Base-by-base conservation (phyloP, 2,329 filamentous ascomycete species). In the Diplodia corticola region DNA sequence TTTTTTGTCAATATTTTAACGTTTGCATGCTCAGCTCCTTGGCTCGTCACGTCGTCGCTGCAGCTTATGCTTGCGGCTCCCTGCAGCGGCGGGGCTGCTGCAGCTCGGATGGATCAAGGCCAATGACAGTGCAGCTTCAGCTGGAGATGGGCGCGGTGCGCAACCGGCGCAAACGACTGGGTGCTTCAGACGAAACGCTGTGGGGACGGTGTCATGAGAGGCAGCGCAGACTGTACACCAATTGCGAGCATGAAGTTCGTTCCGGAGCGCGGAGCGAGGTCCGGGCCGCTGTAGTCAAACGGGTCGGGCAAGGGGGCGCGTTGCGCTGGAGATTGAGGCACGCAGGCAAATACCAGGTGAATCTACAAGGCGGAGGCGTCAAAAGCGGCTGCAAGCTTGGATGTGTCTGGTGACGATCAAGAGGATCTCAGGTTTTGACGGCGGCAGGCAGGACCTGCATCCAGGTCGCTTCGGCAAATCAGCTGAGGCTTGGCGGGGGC, bases 311-410 rank as follows among this genome's bases (percentile, higher is more conserved):
- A 54, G 17, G 33, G 51, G 51, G 17, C n/a, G 24, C 51, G 17
- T 17, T 15, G 37, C 24, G 35, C n/a, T 17, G 22, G 55, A 59
- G 30, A 59, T 59, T 59, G 55, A 46, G 55, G 55, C 55, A 59
- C 22, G 55, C 37, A 46, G 22, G 37, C 9, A 59, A 33, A 44
- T 44, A 12, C 44, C 37, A 46, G 22, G 37, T 4, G 48, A 33
- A 44, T 44, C 20, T 57, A 30, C 12, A 13, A 7, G 10, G 51
- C 51, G 33, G 17, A n/a, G 26, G 13, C 33, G 5, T 33, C 13
- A 9, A n/a, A n/a, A 6, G 5, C 28, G 28, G 17, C 51, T 15
- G n/a, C n/a, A 54, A 35, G 26, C 6, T 33, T 13, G 12, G 28
- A 3, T 26, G 20, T 12, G 55, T 46, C 28, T 30, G 30, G 17